phyloP scores from a whole-genome alignment of 106 monocot species.

The Allium cepa region DNA sequence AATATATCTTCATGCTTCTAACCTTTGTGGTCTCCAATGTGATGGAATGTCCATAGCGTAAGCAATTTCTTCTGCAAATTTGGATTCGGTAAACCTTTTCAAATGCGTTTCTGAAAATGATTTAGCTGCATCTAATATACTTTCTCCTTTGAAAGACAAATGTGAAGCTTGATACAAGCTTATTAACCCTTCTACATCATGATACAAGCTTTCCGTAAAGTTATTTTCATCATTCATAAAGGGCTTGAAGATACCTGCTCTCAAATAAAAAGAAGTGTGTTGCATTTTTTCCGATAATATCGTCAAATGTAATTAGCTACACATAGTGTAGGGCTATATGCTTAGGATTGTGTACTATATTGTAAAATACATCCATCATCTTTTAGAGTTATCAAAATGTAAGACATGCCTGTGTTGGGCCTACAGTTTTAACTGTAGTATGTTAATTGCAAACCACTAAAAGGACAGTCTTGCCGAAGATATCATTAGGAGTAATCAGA shows the following conservation, averaged over 20 bases:
- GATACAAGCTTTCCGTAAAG: slow-evolving; percentile 5
- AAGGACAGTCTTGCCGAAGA: no score
- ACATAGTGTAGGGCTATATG: no score
- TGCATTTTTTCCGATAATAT: no score
- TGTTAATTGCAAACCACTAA: no score
- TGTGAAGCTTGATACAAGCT: slow-evolving; percentile 41
- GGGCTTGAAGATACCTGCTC: slow-evolving; percentile 16
- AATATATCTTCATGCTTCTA: slow-evolving; percentile 28
- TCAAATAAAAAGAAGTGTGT: not conserved
- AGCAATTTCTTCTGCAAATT: slow-evolving; percentile 11
- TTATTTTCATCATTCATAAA: slow-evolving; percentile 18
- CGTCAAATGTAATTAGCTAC: no score
- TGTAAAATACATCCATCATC: no score
- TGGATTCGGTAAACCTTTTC: not conserved
- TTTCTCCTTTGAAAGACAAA: slow-evolving; percentile 23
- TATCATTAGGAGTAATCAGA: no score
- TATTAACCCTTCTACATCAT: slow-evolving; percentile 21
- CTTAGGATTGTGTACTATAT: no score
- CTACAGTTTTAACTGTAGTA: no score
- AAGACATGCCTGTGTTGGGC: no score
- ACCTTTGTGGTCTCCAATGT: slow-evolving; percentile 33
- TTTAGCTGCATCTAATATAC: slow-evolving; percentile 18
- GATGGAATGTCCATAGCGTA: slow-evolving; percentile 34
- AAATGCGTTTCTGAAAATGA: slow-evolving; percentile 16
- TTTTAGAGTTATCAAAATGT: no score